Base-by-base conservation (phyloP, 305 asterid species). In the Ruellia speciosa region DNA sequence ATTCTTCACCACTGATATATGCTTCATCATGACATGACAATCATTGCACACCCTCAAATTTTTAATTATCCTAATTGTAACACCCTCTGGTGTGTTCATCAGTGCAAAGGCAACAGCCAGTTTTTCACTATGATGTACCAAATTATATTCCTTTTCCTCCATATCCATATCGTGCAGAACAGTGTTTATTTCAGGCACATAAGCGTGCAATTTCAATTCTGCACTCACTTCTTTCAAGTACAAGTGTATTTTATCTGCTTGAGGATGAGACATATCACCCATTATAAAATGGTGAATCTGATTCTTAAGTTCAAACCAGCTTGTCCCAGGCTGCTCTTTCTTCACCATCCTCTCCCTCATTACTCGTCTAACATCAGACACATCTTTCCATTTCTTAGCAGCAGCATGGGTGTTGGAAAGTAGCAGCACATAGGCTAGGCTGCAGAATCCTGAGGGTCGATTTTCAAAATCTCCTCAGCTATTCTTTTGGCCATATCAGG, bases 81-180 rank as follows among this genome's bases (percentile, higher is more conserved):
- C 60, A n/a, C 81, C 75, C 5, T 73, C 72, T 0, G 81, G 81
- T n/a, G 79, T 70, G 65, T 73, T 80, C 92, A 83, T 77, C 16
- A 85, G 79, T 34, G 94, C 94, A 68, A 83, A 90, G 17, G 90
- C 86, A 18, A 90, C 80, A 11, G 94, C 95, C 58, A 85, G n/a
- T 72, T 81, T 85, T 68, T 90, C 98, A 49, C 93, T 88, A 64
- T 88, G 98, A 72, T 79, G 86, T n/a, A 20, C 76, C 82, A 85
- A 62, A 71, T 76, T 72, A 51, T 79, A 49, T 69, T 84, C 98
- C 74, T 77, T 79, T 60, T 90, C 96, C 77, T 88, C 96, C 58
- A 49, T 46, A 35, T 85, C 94, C 95, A 78, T 82, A 52, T 88
- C 96, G 59, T 90, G 90, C 67, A 88, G 52, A 14, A 79, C 86